Evolutionary conservation across 352 stramenopile species (phyloP).

Genomic region (Phytophthora melonis): DNA sequence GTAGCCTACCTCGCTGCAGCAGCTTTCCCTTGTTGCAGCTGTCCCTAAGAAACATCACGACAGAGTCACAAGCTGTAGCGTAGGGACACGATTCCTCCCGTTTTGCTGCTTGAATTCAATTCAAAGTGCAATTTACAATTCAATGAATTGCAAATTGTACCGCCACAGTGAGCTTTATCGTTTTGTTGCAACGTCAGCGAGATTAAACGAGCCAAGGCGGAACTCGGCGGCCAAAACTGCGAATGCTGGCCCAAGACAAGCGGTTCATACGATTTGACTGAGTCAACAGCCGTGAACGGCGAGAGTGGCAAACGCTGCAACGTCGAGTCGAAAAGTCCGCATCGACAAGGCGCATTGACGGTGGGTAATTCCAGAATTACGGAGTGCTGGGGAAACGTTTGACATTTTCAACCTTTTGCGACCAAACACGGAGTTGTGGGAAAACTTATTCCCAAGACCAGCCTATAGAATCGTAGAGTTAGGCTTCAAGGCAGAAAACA

Average conservation of each 20-base stretch:
- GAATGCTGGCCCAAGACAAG: conserved; percentile 18
- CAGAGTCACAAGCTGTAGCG: conserved; percentile 11
- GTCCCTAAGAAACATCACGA: conserved; percentile 25
- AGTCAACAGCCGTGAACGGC: conserved; percentile 24
- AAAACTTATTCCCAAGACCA: too few species aligned
- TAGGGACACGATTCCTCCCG: conserved; percentile 12
- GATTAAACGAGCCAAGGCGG: conserved; percentile 15
- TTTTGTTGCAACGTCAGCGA: conserved; percentile 11
- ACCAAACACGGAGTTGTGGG: too few species aligned
- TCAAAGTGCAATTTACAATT: too few species aligned
- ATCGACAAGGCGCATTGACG: conserved; percentile 8
- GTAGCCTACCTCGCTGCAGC: conserved; percentile 7
- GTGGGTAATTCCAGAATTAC: too few species aligned
- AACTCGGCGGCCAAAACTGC: conserved; percentile 1
- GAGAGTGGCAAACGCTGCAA: conserved; percentile 12
- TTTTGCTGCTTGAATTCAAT: too few species aligned
- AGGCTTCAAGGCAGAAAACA: too few species aligned
- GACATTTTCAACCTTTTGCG: too few species aligned
- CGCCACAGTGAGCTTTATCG: conserved; percentile 17
- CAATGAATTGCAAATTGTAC: background rate
- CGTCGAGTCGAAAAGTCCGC: conserved; percentile 18
- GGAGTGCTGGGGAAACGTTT: too few species aligned
- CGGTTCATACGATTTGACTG: conserved; percentile 26
- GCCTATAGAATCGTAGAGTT: too few species aligned
- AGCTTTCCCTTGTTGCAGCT: conserved; percentile 26